phyloP scores from a whole-genome alignment of 2,329 filamentous ascomycete genomes.

The Aureobasidium pullulans region DNA sequence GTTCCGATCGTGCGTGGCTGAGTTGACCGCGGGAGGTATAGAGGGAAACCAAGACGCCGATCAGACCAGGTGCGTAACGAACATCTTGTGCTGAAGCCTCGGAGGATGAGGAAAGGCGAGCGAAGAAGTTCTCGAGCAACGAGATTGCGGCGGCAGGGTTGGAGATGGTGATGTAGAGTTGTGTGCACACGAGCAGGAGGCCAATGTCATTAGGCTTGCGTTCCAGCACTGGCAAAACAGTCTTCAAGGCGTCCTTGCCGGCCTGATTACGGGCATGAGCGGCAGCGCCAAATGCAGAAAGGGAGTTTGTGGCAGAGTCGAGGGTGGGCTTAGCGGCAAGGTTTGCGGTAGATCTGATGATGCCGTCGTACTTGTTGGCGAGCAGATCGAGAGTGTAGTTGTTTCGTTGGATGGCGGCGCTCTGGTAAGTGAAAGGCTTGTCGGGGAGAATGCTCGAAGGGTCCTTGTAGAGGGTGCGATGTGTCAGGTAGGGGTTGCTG shows the following conservation, averaged over 20 bases:
- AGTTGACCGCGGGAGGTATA: constrained; percentile 71
- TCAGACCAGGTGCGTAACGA: constrained; percentile 75
- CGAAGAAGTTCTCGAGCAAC: constrained; percentile 70
- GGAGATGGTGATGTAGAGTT: constrained; percentile 67
- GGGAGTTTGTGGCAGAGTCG: constrained; percentile 39
- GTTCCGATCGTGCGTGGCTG: constrained; percentile 61
- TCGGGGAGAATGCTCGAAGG: constrained; percentile 49
- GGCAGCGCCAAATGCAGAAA: constrained; percentile 64
- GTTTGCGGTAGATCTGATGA: constrained; percentile 48
- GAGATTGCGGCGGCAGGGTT: constrained; percentile 67
- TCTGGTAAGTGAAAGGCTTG: constrained; percentile 66
- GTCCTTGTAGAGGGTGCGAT: constrained; percentile 53
- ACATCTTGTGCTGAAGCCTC: constrained; percentile 55
- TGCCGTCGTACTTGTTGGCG: constrained; percentile 60
- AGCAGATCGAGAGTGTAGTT: constrained; percentile 57
- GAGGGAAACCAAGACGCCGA: constrained; percentile 71
- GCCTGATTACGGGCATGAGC: constrained; percentile 59
- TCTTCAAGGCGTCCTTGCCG: constrained; percentile 61
- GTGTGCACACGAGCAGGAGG: constrained; percentile 68
- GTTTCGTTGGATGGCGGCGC: constrained; percentile 54
- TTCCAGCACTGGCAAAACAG: constrained; percentile 61
- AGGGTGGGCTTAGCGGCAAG: constrained; percentile 36
- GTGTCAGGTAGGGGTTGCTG: constrained; percentile 60
- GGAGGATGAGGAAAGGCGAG: constrained; percentile 57
- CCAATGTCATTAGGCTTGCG: constrained; percentile 74